Percentiles rank a stretch among this genome's conserved stretches.
Evolutionary conservation across 2,329 filamentous ascomycete genomes (phyloP).

Genomic region (Podosphaera aphanis): DNA sequence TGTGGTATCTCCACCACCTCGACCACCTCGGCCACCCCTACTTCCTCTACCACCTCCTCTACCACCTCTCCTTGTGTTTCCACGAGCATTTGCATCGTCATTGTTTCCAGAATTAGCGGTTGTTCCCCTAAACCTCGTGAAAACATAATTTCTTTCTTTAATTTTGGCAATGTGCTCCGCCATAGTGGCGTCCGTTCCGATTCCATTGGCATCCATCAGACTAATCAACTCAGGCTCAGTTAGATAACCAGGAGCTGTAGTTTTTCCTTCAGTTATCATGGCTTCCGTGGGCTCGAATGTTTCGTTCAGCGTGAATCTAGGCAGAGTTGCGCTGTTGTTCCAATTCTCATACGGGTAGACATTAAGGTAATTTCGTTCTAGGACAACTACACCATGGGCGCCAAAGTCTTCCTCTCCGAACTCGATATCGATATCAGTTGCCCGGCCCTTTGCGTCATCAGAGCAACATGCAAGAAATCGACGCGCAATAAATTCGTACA

Average conservation of each 20-base stretch:
- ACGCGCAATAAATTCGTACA: constrained; percentile 83
- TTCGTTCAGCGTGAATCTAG: constrained; percentile 58
- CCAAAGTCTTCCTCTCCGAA: constrained; percentile 70
- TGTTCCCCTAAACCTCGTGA: constrained; percentile 29
- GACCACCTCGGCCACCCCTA: constrained; percentile 19
- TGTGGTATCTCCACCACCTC: constrained; percentile 19
- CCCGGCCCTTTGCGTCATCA: constrained; percentile 74
- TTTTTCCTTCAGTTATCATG: constrained; percentile 77
- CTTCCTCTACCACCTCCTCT: constrained; percentile 16
- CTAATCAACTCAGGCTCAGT: constrained; percentile 90
- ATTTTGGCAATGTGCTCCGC: constrained; percentile 95
- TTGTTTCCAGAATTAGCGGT: constrained; percentile 7
- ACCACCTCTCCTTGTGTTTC: constrained; percentile 22
- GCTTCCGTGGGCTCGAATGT: constrained; percentile 72
- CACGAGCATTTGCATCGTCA: constrained; percentile 8
- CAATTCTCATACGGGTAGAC: constrained; percentile 94
- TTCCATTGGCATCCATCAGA: constrained; percentile 95
- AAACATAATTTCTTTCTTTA: constrained; percentile 69
- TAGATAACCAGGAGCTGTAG: constrained; percentile 58
- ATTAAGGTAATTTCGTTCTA: constrained; percentile 80
- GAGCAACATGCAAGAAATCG: constrained; percentile 91
- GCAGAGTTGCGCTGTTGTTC: constrained; percentile 68
- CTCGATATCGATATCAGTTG: constrained; percentile 60
- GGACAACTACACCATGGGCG: constrained; percentile 60
- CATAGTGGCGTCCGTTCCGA: constrained; percentile 97